Conservation (phyloP, 1,139 yeast species). For the Yamadazyma epiphylla region DNA sequence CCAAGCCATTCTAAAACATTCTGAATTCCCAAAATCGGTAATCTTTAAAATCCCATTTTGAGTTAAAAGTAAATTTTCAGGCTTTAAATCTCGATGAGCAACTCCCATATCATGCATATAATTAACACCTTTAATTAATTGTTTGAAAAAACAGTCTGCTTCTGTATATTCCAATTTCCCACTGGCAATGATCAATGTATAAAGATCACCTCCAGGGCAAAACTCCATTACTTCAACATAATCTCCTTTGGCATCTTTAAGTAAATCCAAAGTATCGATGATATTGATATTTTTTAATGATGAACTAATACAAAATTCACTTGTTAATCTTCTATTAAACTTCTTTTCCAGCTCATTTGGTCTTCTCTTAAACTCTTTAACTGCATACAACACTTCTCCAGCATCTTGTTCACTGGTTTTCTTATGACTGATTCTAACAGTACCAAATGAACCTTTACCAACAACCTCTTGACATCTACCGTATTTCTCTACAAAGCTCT, state of each 20-base stretch:
- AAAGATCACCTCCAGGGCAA: constrained; percentile 93
- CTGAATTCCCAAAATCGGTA: constrained; percentile 94
- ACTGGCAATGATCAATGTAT: constrained; percentile 76
- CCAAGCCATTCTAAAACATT: constrained; percentile 97
- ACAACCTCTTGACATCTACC: constrained; percentile 50
- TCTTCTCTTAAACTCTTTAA: constrained; percentile 41
- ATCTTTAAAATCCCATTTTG: constrained; percentile 79
- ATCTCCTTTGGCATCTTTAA: constrained; percentile 88
- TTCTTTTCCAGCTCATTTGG: constrained; percentile 44
- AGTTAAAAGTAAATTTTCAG: constrained; percentile 83
- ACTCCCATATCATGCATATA: constrained; percentile 98
- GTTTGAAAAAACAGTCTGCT: constrained; percentile 95
- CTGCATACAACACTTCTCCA: constrained; percentile 43
- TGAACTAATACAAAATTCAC: constrained; percentile 47
- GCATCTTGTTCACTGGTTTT: constrained; percentile 15
- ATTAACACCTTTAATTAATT: constrained; percentile 82
- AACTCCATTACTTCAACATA: constrained; percentile 97
- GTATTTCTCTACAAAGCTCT: constrained; percentile 46
- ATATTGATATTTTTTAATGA: constrained; percentile 52
- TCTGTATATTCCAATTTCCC: constrained; percentile 82
- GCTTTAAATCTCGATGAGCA: constrained; percentile 91
- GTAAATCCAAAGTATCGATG: constrained; percentile 78
- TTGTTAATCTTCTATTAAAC: constrained; percentile 41
- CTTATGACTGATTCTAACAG: constrained; percentile 45
- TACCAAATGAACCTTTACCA: constrained; percentile 48